Conservation (phyloP, 176 grass and related monocot genomes). For the Ensete glaucum region DNA sequence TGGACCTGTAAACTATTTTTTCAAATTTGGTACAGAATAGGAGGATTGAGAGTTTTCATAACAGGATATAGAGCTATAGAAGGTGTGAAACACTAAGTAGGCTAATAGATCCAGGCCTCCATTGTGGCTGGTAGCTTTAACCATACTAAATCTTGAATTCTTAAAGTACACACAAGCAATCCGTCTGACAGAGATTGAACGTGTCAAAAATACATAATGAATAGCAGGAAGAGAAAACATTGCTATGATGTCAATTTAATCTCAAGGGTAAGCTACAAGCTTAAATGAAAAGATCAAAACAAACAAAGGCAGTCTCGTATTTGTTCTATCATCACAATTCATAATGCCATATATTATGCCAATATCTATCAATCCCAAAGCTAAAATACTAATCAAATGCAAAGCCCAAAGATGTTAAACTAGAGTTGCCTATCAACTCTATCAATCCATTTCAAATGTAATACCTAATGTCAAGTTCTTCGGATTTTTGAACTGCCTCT, state of each 20-base stretch:
- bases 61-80: too few relatives aligned
- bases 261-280: not conserved
- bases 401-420: not conserved
- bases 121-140: not conserved
- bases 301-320: not conserved
- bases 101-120: not conserved
- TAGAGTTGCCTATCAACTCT: not conserved
- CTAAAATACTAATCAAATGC: not conserved
- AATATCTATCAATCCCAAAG: not conserved
- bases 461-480: conserved; percentile 19
- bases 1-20: too few relatives aligned
- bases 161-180: not conserved
- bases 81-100: too few relatives aligned
- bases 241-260: not conserved
- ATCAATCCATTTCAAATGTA: not conserved
- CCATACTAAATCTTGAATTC: not conserved
- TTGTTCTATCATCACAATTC: not conserved
- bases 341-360: not conserved
- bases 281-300: too few relatives aligned
- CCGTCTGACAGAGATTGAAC: too few relatives aligned
- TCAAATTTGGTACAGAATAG: not conserved
- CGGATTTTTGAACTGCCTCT: conserved; percentile 17
- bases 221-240: too few relatives aligned
- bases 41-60: not conserved
- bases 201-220: too few relatives aligned